A percentile compares a stretch with the other conserved stretches of the same genome.
Conservation (phyloP, 75 land plant species). For the Adiantum capillusveneris region DNA sequence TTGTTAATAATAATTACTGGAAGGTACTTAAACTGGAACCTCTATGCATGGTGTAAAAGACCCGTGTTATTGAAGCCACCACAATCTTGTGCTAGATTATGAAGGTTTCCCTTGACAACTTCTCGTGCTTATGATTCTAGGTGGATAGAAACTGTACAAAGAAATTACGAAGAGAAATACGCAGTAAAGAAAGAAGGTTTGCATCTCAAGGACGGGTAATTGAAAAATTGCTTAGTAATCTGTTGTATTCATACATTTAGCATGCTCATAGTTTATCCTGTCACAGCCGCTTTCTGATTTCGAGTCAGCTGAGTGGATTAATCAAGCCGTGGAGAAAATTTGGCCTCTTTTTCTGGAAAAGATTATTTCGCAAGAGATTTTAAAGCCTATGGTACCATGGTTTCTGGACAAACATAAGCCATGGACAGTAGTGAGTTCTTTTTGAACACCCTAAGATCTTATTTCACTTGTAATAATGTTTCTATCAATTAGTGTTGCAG, state of each 20-base stretch:
- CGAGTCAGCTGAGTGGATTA: slow-evolving; percentile 88
- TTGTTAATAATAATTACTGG: too few relatives aligned
- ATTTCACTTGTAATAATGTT: too few relatives aligned
- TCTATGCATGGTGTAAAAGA: too few relatives aligned
- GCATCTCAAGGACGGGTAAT: slow-evolving; percentile 64
- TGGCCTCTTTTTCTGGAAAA: slow-evolving; percentile 93
- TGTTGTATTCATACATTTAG: too few relatives aligned
- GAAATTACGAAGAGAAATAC: slow-evolving; percentile 42
- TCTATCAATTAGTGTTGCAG: too few relatives aligned
- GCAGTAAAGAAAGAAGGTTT: slow-evolving; percentile 55
- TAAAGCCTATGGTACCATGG: slow-evolving; percentile 81
- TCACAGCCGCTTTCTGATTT: slow-evolving; percentile 61
- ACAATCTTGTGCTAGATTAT: too few relatives aligned
- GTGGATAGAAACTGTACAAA: slow-evolving; percentile 38
- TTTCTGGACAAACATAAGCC: slow-evolving; percentile 93
- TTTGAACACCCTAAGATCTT: too few relatives aligned
- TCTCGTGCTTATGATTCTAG: too few relatives aligned
- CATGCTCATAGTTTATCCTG: background rate
- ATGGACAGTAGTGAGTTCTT: slow-evolving; percentile 82
- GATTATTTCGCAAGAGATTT: slow-evolving; percentile 69
- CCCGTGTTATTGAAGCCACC: too few relatives aligned
- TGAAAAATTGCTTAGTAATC: background rate
- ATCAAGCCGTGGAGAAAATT: slow-evolving; percentile 69
- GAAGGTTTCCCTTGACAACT: too few relatives aligned
- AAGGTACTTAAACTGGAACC: too few relatives aligned